Evolutionary conservation across 2,329 filamentous ascomycete species (phyloP).

Genomic region (Sclerotinia trifoliorum): DNA sequence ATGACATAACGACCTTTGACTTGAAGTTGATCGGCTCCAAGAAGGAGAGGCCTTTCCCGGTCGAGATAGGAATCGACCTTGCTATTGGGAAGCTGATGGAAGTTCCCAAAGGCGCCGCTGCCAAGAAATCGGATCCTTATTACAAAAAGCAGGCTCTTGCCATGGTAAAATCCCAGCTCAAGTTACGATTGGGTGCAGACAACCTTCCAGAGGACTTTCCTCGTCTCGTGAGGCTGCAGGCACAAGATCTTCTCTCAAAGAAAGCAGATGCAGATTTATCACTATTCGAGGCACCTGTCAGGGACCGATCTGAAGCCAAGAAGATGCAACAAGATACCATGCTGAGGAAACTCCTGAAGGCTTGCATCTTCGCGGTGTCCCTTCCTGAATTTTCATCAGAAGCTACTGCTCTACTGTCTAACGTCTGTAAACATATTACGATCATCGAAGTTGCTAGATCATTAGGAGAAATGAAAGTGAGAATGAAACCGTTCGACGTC

Average conservation of each 20-base stretch:
- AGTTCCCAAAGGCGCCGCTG: slow-evolving; percentile 59
- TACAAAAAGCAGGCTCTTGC: slow-evolving; percentile 94
- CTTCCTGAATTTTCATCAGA: slow-evolving; percentile 76
- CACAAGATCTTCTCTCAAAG: slow-evolving; percentile 74
- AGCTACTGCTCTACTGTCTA: slow-evolving; percentile 71
- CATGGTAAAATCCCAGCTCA: slow-evolving; percentile 83
- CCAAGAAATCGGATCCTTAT: slow-evolving; percentile 64
- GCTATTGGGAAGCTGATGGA: slow-evolving; percentile 89
- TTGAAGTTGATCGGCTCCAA: slow-evolving; percentile 86
- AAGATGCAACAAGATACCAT: slow-evolving; percentile 79
- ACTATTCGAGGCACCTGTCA: slow-evolving; percentile 71
- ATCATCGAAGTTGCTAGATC: slow-evolving; percentile 85
- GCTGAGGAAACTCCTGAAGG: slow-evolving; percentile 84
- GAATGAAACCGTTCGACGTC: slow-evolving; percentile 76
- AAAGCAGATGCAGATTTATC: slow-evolving; percentile 71
- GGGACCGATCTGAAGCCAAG: slow-evolving; percentile 81
- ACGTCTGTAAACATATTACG: slow-evolving; percentile 85
- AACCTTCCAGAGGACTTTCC: slow-evolving; percentile 86
- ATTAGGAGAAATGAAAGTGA: slow-evolving; percentile 77
- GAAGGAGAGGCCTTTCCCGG: slow-evolving; percentile 82
- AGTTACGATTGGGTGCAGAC: slow-evolving; percentile 85
- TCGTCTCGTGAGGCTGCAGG: slow-evolving; percentile 80
- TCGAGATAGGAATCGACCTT: slow-evolving; percentile 80
- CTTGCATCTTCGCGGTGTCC: slow-evolving; percentile 80
- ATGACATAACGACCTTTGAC: slow-evolving; percentile 85